Evolutionary conservation across 495 filamentous ascomycete genomes (phyloP), one percentile per base, ranked within the genome.

Genomic region (Rusavskia elegans): DNA sequence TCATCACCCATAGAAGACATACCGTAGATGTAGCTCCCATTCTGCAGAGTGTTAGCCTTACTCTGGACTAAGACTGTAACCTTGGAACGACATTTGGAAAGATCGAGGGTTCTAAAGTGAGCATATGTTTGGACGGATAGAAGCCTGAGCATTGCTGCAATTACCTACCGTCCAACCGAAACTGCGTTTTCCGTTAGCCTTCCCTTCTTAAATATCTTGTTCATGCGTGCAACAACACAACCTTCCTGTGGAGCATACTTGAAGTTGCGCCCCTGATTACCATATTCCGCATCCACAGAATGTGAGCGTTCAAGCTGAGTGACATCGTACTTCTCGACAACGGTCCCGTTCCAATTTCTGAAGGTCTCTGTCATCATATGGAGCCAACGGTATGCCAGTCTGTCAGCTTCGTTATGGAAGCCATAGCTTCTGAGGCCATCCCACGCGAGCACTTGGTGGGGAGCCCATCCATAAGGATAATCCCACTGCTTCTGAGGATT

Each of bases 261-360:
- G 74, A 98, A 95, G 59, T 94, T 85, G 20, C 81, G 65, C 1
- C 92, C 92, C 64, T 98, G 92, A 62, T 98, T 98, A 2, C 92
- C 92, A 63, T 98, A 98, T 67, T 98, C 92, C 53, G 92, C 92
- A 62, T 87, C 84, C 8, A 98, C 92, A 10, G 19, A 4, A n/a
- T 46, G 44, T 27, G 44, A 46, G 6, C 44, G 44, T 57, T 89
- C 78, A 21, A 80, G 80, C 49, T 86, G 70, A 45, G 92, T 97
- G 44, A 98, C 92, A 66, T 98, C 85, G 69, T 98, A 98, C 65
- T 98, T 98, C 70, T 98, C 92, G 0, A 96, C 92, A 19, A 98
- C 89, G 29, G 95, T 87, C 20, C 92, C 92, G 59, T 96, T 95
- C 73, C 89, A 97, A 60, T 98, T 89, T 23, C 94, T 85, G 68